Evolutionary conservation across 1,284 basidiomycete species (phyloP), one percentile per base, ranked within the genome.

Genomic region (Anthracocystis walkeri): DNA sequence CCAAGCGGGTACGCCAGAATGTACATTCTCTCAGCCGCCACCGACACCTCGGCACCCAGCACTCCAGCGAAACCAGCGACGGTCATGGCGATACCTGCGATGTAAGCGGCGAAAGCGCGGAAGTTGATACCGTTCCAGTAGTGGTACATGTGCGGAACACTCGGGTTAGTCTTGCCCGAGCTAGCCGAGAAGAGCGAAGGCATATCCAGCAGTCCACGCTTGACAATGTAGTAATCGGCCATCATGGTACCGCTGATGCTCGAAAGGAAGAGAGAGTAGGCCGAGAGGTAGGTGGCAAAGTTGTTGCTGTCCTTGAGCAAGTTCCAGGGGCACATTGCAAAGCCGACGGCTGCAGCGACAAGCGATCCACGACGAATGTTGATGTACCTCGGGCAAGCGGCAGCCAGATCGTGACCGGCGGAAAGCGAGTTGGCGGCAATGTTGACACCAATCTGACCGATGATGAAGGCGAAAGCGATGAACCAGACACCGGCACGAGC

Each of bases 351-450:
- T 1, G 91, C 91, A 20, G 90, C 91, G 56, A 94, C 86, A 84
- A 92, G 93, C 4, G 92, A 91, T 20, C 94, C 93, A 20, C 93
- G 89, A 27, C 93, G 90, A 80, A 95, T 94, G 85, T 92, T 93
- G 82, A 95, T 90, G 86, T 90, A 94, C 31, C 91, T 90, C 61
- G 93, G 87, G 62, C 86, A 82, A 7, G 94, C 88, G 3, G 92
- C 90, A 0, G 93, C 93, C 74, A 94, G 86, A 86, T 95, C 93
- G 80, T 92, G 93, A 7, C 93, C 92, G 5, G 93, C 93, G 40
- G 90, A 91, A 75, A 94, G 90, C 4, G 91, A 91, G 87, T 95
- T 95, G 55, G 93, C 92, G 12, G 91, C 91, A 78, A 93, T 92
- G 72, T 87, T 87, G 67, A 86, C 85, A 48, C 84, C 83, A 21